Percentiles rank a stretch among this genome's conserved stretches.
Evolutionary conservation across 257 asterid genomes (phyloP).

Genomic region (Nicotiana obtusifolia): DNA sequence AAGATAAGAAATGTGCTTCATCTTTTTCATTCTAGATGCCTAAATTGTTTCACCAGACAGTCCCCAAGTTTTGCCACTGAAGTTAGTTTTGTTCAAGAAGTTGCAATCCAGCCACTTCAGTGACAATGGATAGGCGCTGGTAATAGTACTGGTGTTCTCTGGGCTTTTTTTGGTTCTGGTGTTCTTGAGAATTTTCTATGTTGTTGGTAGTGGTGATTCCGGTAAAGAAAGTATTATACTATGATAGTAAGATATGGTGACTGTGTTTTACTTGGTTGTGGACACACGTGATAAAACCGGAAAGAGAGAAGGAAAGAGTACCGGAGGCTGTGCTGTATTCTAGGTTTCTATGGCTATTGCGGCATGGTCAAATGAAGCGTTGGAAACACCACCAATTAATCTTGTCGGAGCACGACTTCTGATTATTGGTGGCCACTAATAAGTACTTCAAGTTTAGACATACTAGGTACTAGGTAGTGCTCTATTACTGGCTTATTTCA

Average conservation of each 20-base stretch:
- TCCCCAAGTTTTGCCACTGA: not conserved
- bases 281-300: not conserved
- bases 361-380: not conserved
- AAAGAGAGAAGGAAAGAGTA: not conserved
- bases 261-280: not conserved
- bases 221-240: not conserved
- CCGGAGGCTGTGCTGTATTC: not conserved
- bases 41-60: not conserved
- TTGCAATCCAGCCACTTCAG: not conserved
- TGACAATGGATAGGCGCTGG: not conserved
- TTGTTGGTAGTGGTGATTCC: not conserved
- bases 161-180: not conserved
- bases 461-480: not conserved
- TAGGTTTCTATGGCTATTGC: constrained; percentile 4
- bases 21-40: not conserved
- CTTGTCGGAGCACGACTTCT: not conserved
- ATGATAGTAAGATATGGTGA: not conserved
- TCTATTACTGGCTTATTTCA: not conserved
- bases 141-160: not conserved
- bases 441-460: not conserved
- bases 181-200: not conserved
- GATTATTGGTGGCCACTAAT: not conserved
- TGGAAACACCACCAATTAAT: not conserved
- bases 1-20: not conserved
- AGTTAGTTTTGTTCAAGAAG: not conserved